Evolutionary conservation across 208 protist species (phyloP), one percentile per base, ranked within the genome.

Genomic region (Acanthamoeba lenticulata): DNA sequence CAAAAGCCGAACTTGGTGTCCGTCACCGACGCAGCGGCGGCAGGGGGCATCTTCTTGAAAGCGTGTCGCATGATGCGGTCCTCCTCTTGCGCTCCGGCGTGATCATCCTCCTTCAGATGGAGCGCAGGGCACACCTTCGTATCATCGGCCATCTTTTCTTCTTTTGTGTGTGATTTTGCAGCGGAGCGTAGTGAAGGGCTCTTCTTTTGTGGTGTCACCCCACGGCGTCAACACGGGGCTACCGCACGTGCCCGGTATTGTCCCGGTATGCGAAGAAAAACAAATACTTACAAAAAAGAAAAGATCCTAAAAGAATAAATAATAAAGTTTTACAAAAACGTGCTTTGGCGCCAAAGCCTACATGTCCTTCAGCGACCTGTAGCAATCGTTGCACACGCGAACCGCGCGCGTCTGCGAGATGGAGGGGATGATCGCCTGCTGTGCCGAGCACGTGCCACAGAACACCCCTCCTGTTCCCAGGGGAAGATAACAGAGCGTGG

Each of bases 361-460:
- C 52, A 60, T 60, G n/a, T n/a, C n/a, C 52, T 60, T 60, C 52
- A 72, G n/a, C n/a, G 62, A 72, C 62, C 49, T 83, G 42, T 49
- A 38, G 29, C 72, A 83, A 6, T 32, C 21, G 21, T 83, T 83
- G 72, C 72, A 83, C 72, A 83, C 72, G 34, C 72, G 72, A 9
- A 83, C 72, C 13, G 72, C 38, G 0, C 72, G 72, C 72, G 83
- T 45, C n/a, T 32, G 27, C 7, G 83, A 90, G 9, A 90, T 90
- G 45, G 34, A 17, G 6, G 83, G 83, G 34, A 90, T 69, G 55
- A 90, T 69, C 38, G 49, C 49, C 49, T 90, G 52, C 4, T 69
- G 47, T 3, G 83, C 83, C 9, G 83, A 90, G 83, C 83, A 90
- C 55, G 83, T 13, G 40, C 83, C 49, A 29, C 83, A 90, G 55